Evolutionary conservation across 192 early-diverging fungal species (phyloP), one percentile per base, ranked within the genome.

Genomic region (Coemansia sp.): DNA sequence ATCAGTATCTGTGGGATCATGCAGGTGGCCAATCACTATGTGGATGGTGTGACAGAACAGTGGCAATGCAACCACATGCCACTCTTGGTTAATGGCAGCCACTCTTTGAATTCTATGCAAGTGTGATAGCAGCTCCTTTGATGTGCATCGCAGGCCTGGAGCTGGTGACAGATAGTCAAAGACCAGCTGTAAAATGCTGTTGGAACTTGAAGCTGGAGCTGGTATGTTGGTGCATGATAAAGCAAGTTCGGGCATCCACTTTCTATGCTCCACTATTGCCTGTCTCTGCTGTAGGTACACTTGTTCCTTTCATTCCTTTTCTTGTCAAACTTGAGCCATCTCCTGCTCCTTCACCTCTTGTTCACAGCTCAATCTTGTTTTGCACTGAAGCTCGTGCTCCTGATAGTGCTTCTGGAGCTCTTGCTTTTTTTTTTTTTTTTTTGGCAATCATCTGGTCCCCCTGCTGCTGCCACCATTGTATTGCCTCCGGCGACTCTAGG

Each of bases 81-180:
- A 74, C 33, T 37, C 16, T 9, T 37, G 37, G 45, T 45, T 54
- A 3, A 74, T 63, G 4, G 48, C 37, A 0, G 72, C 50, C 17
- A 48, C 46, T 48, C 46, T n/a, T 19, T 21, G 19, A 5, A 48
- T n/a, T 6, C 5, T 8, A 21, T 5, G 46, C 46, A n/a, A 48
- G 46, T 48, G 46, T 1, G 19, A 5, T 9, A 48, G 21, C 46
- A 48, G 46, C 19, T 48, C 19, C 4, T 6, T 48, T 6, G 19
- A 4, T 21, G 46, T 21, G 46, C 46, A 48, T 6, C 9, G 6
- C 4, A 0, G 21, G 27, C 29, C 34, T 11, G 37, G 10, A 39
- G 21, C 35, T 17, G 10, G 65, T 39, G 16, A 50, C 5, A 67
- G 11, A 7, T 40, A 31, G 3, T 14, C 27, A 27, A 67, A 42